Evolutionary conservation across 768 basidiomycete genomes (phyloP).

Genomic region (Strobilomyces echinocephalus): DNA sequence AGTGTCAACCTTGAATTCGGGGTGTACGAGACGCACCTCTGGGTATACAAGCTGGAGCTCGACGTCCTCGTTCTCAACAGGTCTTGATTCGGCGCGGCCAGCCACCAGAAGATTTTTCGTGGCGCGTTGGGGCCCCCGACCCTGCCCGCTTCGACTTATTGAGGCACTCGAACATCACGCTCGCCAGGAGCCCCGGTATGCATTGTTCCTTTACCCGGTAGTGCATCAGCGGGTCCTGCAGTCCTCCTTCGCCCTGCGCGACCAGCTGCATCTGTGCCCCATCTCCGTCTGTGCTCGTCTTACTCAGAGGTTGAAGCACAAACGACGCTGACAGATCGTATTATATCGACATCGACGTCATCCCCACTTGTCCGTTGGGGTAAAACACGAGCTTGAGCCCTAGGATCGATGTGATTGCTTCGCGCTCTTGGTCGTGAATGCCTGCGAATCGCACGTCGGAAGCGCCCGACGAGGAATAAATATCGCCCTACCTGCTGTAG

Average conservation of each 20-base stretch:
- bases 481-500: conserved; percentile 62
- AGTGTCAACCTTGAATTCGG: too few relatives aligned
- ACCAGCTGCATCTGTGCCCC: conserved; percentile 65
- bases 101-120: too few relatives aligned
- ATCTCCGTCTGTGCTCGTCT: conserved; percentile 32
- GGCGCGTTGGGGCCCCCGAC: background rate
- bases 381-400: conserved; percentile 93
- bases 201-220: conserved; percentile 87
- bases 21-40: background rate
- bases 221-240: conserved; percentile 68
- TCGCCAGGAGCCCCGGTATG: conserved; percentile 85
- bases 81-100: too few relatives aligned
- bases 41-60: conserved; percentile 19
- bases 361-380: conserved; percentile 82
- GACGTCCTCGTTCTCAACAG: conserved; percentile 1
- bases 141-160: conserved; percentile 59
- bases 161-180: conserved; percentile 83
- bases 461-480: background rate
- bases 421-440: conserved; percentile 81
- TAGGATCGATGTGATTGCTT: conserved; percentile 83
- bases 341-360: too few relatives aligned
- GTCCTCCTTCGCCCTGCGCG: conserved; percentile 69
- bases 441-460: conserved; percentile 37
- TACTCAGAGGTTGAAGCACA: conserved; percentile 67
- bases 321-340: conserved; percentile 86